Evolutionary conservation across 352 stramenopile genomes (phyloP).

Genomic region (Pythium oligandrum): DNA sequence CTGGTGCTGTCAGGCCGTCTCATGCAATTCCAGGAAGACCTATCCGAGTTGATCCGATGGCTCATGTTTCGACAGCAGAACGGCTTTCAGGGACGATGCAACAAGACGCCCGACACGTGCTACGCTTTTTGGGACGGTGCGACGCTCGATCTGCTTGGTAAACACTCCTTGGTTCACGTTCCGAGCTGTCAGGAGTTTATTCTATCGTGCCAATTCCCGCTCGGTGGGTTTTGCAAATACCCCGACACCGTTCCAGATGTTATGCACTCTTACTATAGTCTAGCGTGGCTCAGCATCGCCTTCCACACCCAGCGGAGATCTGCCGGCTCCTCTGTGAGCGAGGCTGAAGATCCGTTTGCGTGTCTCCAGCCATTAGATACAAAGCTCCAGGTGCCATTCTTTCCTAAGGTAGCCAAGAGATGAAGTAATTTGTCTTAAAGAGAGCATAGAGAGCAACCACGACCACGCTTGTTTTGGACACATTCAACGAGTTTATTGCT

Average conservation of each 20-base stretch:
- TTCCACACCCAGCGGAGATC: slow-evolving; percentile 15
- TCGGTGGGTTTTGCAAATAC: slow-evolving; percentile 86
- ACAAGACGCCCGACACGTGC: slow-evolving; percentile 89
- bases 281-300: slow-evolving; percentile 87
- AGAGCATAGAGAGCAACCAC: background rate
- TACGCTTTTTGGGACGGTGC: slow-evolving; percentile 92
- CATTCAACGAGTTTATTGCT: no score
- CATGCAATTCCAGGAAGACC: slow-evolving; percentile 62
- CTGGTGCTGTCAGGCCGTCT: slow-evolving; percentile 63
- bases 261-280: slow-evolving; percentile 90
- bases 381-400: slow-evolving; percentile 78
- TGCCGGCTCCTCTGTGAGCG: background rate
- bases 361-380: slow-evolving; percentile 50
- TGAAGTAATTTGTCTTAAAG: slow-evolving; percentile 10
- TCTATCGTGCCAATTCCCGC: slow-evolving; percentile 74
- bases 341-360: slow-evolving; percentile 12
- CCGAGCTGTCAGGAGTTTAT: slow-evolving; percentile 71
- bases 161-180: slow-evolving; percentile 74
- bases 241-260: slow-evolving; percentile 77
- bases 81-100: slow-evolving; percentile 88
- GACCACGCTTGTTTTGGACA: no score
- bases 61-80: slow-evolving; percentile 77
- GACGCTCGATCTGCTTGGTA: slow-evolving; percentile 76
- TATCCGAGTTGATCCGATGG: slow-evolving; percentile 71
- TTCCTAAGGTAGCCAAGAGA: slow-evolving; percentile 27